Conservation (phyloP, 805 yeast species). For the Kregervanrija pseudodelftensis region DNA sequence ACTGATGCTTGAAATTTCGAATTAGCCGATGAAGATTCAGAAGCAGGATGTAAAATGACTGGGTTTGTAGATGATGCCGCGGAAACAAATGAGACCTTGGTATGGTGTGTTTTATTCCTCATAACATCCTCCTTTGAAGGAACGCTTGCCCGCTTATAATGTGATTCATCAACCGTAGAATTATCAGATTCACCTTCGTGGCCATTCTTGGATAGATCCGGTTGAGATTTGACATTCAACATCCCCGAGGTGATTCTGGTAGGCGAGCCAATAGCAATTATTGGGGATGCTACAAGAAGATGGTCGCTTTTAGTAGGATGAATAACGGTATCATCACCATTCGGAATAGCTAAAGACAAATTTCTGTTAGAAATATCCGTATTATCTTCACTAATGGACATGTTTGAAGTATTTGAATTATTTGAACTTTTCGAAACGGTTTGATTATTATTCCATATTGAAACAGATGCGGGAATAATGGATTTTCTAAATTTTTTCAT, state of each 20-base stretch:
- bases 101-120: constrained; percentile 11
- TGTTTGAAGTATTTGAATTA: background rate
- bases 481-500: constrained; percentile 28
- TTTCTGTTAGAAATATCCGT: constrained; percentile 3
- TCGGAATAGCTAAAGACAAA: constrained; percentile 10
- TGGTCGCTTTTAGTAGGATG: constrained; percentile 16
- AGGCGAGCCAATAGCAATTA: constrained; percentile 28
- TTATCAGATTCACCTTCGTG: constrained; percentile 11
- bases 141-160: constrained; percentile 21
- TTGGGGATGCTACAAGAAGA: constrained; percentile 23
- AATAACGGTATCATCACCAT: constrained; percentile 11
- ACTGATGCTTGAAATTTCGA: too few species aligned
- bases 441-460: constrained; percentile 17
- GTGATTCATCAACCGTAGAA: constrained; percentile 9
- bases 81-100: too few species aligned
- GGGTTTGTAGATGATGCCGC: too few species aligned
- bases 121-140: constrained; percentile 25
- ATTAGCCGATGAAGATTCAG: too few species aligned
- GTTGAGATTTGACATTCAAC: constrained; percentile 23
- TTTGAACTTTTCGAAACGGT: background rate
- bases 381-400: constrained; percentile 3
- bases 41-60: too few species aligned
- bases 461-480: constrained; percentile 5
- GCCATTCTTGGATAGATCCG: constrained; percentile 27
- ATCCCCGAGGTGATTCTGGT: constrained; percentile 32